These are phyloP conservation scores for Grosmannia penicillata DNA, from an alignment of 2,329 filamentous ascomycete genomes.

Conservation along the genomic window DNA sequence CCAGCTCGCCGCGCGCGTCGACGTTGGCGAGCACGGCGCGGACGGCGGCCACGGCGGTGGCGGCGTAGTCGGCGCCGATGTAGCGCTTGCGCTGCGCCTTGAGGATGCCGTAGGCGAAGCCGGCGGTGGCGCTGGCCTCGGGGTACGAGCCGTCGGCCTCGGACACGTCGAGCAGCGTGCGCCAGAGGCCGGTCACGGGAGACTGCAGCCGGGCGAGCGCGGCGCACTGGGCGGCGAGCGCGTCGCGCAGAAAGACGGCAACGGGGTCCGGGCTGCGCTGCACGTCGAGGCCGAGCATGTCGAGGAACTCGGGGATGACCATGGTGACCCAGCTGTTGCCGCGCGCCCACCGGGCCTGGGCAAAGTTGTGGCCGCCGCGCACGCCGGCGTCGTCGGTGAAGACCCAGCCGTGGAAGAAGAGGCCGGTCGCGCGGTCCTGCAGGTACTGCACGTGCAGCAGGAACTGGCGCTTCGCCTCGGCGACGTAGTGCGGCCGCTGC, in stretches of 20 bases:
- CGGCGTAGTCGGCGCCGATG: conserved; percentile 42
- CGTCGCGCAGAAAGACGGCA: conserved; percentile 41
- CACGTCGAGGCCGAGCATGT: conserved; percentile 46
- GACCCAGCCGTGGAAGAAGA: conserved; percentile 75
- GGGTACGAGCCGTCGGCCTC: conserved; percentile 55
- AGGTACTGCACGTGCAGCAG: conserved; percentile 67
- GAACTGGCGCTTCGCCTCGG: conserved; percentile 66
- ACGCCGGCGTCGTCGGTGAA: conserved; percentile 35
- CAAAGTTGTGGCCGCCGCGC: conserved; percentile 50
- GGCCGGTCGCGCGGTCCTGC: conserved; percentile 53
- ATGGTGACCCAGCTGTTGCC: conserved; percentile 68
- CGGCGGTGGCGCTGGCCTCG: conserved; percentile 65
- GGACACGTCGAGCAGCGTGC: conserved; percentile 56
- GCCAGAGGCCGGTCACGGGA: conserved; percentile 48
- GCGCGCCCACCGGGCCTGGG: conserved; percentile 40
- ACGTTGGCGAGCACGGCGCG: conserved; percentile 53
- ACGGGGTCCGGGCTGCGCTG: conserved; percentile 35
- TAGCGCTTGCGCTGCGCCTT: conserved; percentile 60
- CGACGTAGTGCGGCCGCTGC: conserved; percentile 55
- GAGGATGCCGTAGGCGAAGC: conserved; percentile 67
- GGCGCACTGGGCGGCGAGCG: conserved; percentile 53
- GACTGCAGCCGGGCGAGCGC: conserved; percentile 48
- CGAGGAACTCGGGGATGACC: conserved; percentile 68
- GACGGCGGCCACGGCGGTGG: conserved; percentile 54
- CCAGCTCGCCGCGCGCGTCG: conserved; percentile 51